Evolutionary conservation across 768 basidiomycete genomes (phyloP).

Genomic region (Calocera viscosa): DNA sequence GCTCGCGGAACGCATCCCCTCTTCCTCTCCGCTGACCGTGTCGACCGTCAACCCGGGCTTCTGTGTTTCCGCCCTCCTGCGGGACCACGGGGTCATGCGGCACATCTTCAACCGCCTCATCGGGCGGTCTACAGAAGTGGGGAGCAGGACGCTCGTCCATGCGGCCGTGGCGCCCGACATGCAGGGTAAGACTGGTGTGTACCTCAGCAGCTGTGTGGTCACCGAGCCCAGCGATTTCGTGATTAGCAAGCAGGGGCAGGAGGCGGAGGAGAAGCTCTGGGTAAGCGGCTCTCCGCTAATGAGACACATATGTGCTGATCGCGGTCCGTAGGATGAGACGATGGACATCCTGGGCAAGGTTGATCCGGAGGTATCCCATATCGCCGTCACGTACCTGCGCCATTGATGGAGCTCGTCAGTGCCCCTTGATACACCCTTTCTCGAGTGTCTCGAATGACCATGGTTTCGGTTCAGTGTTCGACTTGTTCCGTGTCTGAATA

Average conservation of each 20-base stretch:
- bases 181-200: slow-evolving; percentile 27
- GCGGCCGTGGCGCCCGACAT: slow-evolving; percentile 25
- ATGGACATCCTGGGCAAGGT: slow-evolving; percentile 21
- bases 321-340: slow-evolving; percentile 22
- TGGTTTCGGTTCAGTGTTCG: neutral
- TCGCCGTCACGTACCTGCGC: neutral
- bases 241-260: slow-evolving; percentile 26
- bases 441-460: neutral
- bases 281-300: slow-evolving; percentile 17
- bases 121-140: slow-evolving; percentile 31
- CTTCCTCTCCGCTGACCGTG: neutral
- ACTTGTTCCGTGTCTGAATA: no score
- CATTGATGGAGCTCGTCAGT: neutral
- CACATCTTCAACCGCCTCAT: slow-evolving; percentile 24
- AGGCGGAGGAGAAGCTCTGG: slow-evolving; percentile 29
- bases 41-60: neutral
- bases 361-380: slow-evolving; percentile 15
- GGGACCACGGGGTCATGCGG: neutral
- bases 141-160: slow-evolving; percentile 29
- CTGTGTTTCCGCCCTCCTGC: neutral
- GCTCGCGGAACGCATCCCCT: neutral
- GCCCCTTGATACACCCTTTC: neutral
- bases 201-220: slow-evolving; percentile 20
- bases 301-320: neutral
- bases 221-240: slow-evolving; percentile 29